phyloP scores from a whole-genome alignment of 805 yeast genomes.

The Ascoidea asiatica region DNA sequence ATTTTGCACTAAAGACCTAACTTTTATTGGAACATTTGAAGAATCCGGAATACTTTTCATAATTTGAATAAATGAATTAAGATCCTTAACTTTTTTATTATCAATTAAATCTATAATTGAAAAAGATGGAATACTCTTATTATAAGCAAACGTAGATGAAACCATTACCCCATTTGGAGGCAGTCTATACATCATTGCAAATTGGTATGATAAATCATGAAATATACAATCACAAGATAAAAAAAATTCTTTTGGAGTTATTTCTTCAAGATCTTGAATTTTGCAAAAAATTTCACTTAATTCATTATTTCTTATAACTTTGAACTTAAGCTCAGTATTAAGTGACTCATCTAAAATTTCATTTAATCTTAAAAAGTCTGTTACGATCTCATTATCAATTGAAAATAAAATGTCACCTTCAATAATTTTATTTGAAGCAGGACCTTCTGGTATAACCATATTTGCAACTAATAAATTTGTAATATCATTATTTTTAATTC shows the following conservation, averaged over 20 bases:
- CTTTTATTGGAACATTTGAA: slow-evolving; percentile 52
- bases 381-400: slow-evolving; percentile 47
- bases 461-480: slow-evolving; percentile 80
- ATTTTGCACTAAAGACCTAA: slow-evolving; percentile 67
- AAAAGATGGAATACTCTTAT: slow-evolving; percentile 74
- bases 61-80: slow-evolving; percentile 64
- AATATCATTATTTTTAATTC: slow-evolving; percentile 53
- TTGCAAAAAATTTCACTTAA: slow-evolving; percentile 32
- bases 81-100: slow-evolving; percentile 55
- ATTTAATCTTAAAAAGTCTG: slow-evolving; percentile 66
- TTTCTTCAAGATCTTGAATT: slow-evolving; percentile 68
- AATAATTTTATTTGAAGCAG: slow-evolving; percentile 55
- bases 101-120: slow-evolving; percentile 62
- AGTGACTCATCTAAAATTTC: slow-evolving; percentile 63
- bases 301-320: slow-evolving; percentile 64
- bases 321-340: slow-evolving; percentile 39
- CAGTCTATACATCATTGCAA: slow-evolving; percentile 72
- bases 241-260: slow-evolving; percentile 71
- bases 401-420: slow-evolving; percentile 81
- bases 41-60: slow-evolving; percentile 69
- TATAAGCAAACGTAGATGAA: too few relatives aligned
- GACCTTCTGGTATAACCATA: slow-evolving; percentile 72
- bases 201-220: slow-evolving; percentile 74
- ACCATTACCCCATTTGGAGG: slow-evolving; percentile 78
- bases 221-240: slow-evolving; percentile 79